Evolutionary conservation across 345 rosid species (phyloP).

Genomic region (Populus ilicifolia): DNA sequence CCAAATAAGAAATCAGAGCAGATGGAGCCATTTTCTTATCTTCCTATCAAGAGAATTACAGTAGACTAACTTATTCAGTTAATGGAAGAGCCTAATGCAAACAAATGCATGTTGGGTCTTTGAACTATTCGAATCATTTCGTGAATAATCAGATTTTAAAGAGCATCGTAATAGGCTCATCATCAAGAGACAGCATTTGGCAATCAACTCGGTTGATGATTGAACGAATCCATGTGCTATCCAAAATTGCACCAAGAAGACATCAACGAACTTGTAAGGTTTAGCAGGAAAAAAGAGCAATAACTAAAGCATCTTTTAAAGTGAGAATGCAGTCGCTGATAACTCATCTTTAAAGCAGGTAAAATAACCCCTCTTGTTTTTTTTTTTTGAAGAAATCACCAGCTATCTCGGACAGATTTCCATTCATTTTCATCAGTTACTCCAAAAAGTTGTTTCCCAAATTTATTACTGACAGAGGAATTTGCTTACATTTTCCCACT

Average conservation of each 20-base stretch:
- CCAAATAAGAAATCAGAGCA: background rate
- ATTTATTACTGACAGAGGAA: constrained; percentile 11
- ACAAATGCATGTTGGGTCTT: too few species aligned
- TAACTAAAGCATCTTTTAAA: constrained; percentile 9
- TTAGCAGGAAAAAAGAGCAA: background rate
- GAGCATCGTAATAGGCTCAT: background rate
- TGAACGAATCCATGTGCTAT: constrained; percentile 9
- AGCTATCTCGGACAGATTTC: background rate
- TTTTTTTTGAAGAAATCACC: background rate
- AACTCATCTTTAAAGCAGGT: constrained; percentile 8
- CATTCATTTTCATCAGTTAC: background rate
- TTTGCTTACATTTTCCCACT: background rate
- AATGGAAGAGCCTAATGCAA: too few species aligned
- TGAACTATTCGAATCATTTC: too few species aligned
- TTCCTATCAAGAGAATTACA: too few species aligned
- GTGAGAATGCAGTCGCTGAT: constrained; percentile 5
- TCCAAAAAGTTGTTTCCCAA: background rate
- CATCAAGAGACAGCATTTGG: background rate
- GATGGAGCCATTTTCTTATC: background rate
- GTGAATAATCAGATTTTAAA: background rate
- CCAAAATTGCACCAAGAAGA: background rate
- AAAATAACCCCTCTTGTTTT: background rate
- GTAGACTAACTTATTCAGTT: too few species aligned
- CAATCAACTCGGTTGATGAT: background rate
- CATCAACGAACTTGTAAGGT: background rate